Evolutionary conservation across 768 basidiomycete genomes (phyloP).

Genomic region (Mycena floridula): DNA sequence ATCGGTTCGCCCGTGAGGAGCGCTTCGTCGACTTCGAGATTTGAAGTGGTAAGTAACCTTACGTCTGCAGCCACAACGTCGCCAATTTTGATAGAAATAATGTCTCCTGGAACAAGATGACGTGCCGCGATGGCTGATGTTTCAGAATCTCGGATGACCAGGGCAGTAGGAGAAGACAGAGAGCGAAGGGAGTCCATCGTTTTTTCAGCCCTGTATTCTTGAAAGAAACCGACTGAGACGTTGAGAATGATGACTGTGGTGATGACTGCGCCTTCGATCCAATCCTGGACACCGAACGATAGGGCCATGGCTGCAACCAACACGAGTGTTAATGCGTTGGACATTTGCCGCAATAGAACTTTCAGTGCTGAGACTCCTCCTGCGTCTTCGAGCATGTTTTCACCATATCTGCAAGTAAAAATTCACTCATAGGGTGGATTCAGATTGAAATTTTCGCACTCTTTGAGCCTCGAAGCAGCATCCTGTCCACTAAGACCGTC

Average conservation of each 20-base stretch:
- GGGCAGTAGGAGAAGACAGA: constrained; percentile 40
- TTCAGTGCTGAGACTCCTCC: constrained; percentile 27
- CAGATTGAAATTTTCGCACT: not conserved
- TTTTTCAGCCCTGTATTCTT: constrained; percentile 43
- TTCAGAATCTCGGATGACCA: too few species aligned
- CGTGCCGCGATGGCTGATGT: too few species aligned
- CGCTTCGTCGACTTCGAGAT: too few species aligned
- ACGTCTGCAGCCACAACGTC: too few species aligned
- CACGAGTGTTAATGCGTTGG: constrained; percentile 33
- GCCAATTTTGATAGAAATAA: too few species aligned
- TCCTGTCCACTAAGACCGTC: not conserved
- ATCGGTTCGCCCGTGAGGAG: too few species aligned
- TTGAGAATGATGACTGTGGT: constrained; percentile 39
- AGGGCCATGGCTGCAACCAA: constrained; percentile 35
- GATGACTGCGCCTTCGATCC: constrained; percentile 45
- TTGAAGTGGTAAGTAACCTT: too few species aligned
- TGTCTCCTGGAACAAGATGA: too few species aligned
- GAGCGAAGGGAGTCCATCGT: constrained; percentile 45
- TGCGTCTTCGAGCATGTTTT: constrained; percentile 27
- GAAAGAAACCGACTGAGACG: constrained; percentile 35
- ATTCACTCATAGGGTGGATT: not conserved
- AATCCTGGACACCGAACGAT: constrained; percentile 50
- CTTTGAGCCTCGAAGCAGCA: not conserved
- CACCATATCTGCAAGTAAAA: constrained; percentile 18
- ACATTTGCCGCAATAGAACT: constrained; percentile 30